phyloP scores from a whole-genome alignment of 2,329 filamentous ascomycete species.

The Colletotrichum musae region DNA sequence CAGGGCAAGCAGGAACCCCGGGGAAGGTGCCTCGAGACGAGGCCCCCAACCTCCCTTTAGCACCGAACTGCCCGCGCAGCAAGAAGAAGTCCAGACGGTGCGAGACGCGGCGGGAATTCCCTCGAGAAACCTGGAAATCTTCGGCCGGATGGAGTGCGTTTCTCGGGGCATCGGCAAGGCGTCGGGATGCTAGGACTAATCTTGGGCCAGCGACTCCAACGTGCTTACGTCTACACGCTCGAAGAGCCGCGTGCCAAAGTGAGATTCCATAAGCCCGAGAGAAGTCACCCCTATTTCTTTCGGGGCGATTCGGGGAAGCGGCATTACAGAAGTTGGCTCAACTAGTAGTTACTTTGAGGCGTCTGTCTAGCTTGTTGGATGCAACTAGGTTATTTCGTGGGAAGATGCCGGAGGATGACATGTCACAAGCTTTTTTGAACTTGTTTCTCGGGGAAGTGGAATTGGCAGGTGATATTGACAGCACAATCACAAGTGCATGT shows the following conservation, averaged over 20 bases:
- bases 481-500: too few species aligned
- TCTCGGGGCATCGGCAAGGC: constrained; percentile 29
- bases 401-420: constrained; percentile 3
- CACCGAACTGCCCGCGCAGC: constrained; percentile 20
- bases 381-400: constrained; percentile 14
- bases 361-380: neutral
- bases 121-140: neutral
- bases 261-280: constrained; percentile 24
- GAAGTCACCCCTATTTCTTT: neutral
- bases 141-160: constrained; percentile 28
- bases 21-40: constrained; percentile 26
- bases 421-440: constrained; percentile 7
- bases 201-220: constrained; percentile 11
- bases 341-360: constrained; percentile 5
- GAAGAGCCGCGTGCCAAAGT: neutral
- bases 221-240: neutral
- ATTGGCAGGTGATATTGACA: constrained; percentile 2
- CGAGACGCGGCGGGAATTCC: constrained; percentile 8
- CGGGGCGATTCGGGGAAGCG: constrained; percentile 30
- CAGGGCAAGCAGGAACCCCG: constrained; percentile 8
- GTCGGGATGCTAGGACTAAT: constrained; percentile 25
- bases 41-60: constrained; percentile 16
- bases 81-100: neutral
- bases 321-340: constrained; percentile 1
- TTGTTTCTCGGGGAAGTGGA: constrained; percentile 2